These are phyloP conservation scores for Aspergillus haitiensis DNA, from an alignment of 495 filamentous ascomycete species.

Conservation along the genomic window DNA sequence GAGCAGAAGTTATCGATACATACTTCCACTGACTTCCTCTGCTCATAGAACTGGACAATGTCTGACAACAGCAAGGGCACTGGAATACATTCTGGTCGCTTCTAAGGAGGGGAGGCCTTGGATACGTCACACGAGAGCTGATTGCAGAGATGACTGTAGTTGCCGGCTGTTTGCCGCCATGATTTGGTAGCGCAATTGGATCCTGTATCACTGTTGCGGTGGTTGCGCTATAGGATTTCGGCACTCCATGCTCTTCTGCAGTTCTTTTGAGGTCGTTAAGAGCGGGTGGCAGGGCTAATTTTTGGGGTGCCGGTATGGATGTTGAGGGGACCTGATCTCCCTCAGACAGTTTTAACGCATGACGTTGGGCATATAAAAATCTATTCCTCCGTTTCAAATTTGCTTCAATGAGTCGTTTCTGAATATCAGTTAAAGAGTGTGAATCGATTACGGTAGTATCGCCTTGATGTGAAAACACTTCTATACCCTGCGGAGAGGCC, in stretches of 20 bases:
- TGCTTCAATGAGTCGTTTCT: slow-evolving; percentile 14
- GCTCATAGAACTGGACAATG: neutral
- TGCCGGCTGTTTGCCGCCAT: no score
- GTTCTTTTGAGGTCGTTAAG: neutral
- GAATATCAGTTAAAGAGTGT: slow-evolving; percentile 4
- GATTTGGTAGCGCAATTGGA: no score
- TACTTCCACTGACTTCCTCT: slow-evolving; percentile 18
- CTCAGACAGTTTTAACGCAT: slow-evolving; percentile 1
- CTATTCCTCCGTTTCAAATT: slow-evolving; percentile 24
- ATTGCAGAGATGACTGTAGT: slow-evolving; percentile 2
- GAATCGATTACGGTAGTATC: neutral
- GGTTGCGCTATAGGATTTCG: neutral
- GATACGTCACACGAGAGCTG: slow-evolving; percentile 4
- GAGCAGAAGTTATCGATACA: neutral
- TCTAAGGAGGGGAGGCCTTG: slow-evolving; percentile 1
- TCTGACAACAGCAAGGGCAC: slow-evolving; percentile 17
- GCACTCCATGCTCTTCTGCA: neutral
- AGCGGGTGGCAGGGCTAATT: neutral
- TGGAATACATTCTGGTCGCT: slow-evolving; percentile 1
- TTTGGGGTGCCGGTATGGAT: neutral
- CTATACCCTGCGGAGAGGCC: neutral
- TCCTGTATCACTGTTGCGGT: neutral
- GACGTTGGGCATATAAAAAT: slow-evolving; percentile 23
- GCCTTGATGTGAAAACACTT: neutral
- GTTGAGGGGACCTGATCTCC: neutral